These are phyloP conservation scores for Hebeloma cylindrosporum DNA, from an alignment of 768 basidiomycete species.

Conservation along the genomic window DNA sequence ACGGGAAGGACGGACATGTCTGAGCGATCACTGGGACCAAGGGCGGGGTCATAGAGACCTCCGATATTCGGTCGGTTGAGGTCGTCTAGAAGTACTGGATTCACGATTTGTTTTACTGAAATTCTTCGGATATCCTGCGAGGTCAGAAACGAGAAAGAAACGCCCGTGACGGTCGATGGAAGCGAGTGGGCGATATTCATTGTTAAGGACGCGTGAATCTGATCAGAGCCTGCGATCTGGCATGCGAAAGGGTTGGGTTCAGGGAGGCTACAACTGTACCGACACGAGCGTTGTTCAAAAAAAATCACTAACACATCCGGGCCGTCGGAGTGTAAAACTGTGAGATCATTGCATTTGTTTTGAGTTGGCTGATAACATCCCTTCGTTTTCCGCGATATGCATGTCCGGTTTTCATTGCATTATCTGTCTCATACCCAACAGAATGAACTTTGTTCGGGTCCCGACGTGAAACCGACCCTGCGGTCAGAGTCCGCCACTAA, in stretches of 20 bases:
- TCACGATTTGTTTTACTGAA: constrained; percentile 97
- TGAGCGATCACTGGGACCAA: constrained; percentile 84
- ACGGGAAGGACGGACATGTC: constrained; percentile 72
- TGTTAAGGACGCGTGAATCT: constrained; percentile 5
- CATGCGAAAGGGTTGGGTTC: neutral
- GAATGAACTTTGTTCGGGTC: no score
- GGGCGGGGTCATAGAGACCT: constrained; percentile 92
- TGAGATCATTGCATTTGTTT: no score
- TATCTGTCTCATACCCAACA: no score
- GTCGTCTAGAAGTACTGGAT: constrained; percentile 91
- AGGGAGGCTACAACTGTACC: no score
- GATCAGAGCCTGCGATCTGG: neutral
- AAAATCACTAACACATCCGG: no score
- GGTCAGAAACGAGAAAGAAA: constrained; percentile 93
- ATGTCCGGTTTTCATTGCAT: no score
- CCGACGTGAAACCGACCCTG: no score
- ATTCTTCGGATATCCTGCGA: constrained; percentile 87
- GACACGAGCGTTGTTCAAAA: no score
- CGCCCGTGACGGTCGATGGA: constrained; percentile 77
- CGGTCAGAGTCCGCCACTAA: no score
- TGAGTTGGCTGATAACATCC: no score
- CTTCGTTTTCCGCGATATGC: no score
- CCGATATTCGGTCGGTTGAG: constrained; percentile 88
- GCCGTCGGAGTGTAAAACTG: no score
- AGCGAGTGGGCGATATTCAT: constrained; percentile 94